Percentiles rank a stretch among this genome's conserved stretches.
phyloP scores from a whole-genome alignment of 139 green algal species.

The Coelastrella sp. region DNA sequence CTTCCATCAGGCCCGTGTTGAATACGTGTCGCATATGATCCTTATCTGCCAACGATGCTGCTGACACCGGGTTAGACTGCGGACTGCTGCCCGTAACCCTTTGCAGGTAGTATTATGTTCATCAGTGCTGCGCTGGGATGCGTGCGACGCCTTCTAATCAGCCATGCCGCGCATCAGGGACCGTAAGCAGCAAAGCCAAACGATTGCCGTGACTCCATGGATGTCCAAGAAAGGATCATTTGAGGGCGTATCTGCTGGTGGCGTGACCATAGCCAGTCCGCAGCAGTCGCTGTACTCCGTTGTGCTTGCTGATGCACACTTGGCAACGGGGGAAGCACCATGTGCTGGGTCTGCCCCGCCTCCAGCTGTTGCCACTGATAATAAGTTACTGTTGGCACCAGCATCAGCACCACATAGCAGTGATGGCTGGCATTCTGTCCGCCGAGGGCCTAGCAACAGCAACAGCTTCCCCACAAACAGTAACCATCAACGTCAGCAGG shows the following conservation, averaged over 20 bases:
- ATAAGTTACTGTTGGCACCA: background rate
- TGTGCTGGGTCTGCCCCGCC: no score
- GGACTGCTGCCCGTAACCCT: no score
- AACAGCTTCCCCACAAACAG: background rate
- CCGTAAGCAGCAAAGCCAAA: background rate
- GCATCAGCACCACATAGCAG: background rate
- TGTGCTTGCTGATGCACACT: background rate
- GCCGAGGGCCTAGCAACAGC: background rate
- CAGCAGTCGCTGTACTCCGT: slow-evolving; percentile 9
- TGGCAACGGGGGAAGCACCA: background rate
- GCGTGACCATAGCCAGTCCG: background rate
- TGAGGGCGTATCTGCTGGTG: background rate
- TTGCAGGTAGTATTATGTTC: no score
- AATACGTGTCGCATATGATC: no score
- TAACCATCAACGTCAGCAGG: background rate
- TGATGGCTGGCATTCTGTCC: background rate
- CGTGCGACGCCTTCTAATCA: no score
- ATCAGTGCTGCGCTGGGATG: no score
- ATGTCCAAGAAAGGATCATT: slow-evolving; percentile 8
- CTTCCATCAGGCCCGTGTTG: no score
- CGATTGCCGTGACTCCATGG: slow-evolving; percentile 4
- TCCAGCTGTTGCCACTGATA: no score
- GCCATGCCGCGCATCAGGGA: slow-evolving; percentile 20
- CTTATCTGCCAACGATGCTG: no score
- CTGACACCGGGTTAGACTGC: no score